Evolutionary conservation across 2,329 filamentous ascomycete genomes (phyloP), one percentile per base, ranked within the genome.

Genomic region (Colletotrichum sansevieriae): DNA sequence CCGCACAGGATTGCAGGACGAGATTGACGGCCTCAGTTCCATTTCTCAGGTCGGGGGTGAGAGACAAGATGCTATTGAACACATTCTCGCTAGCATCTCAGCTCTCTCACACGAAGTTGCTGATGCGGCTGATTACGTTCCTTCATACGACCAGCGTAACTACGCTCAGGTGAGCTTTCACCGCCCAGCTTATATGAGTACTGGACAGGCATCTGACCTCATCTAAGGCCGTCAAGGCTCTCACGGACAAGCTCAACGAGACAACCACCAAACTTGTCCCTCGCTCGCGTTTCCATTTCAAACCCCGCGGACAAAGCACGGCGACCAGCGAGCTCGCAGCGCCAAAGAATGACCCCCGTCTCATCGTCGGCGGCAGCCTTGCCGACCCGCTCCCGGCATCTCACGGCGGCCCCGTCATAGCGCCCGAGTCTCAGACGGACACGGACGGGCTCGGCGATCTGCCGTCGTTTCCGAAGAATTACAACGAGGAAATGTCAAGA

Each of bases 121-220:
- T 72, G 94, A 98, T 80, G 92, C 93, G 0, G 89, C 92, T 2
- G 90, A 91, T 64, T 94, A 91, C 73, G 88, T 97, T 15, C 94
- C 96, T 3, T 90, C 94, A 8, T 97, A 98, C 77, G 96, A 98
- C 75, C 93, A 96, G 78, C 89, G 93, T 73, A 91, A 92, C 25
- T 98, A 97, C 76, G 88, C 91, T 49, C 90, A 95, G 82, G 93
- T 94, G 80, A 63, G 75, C n/a, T 18, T n/a, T 43, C 7, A 68
- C 43, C 35, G n/a, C 12, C 22, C 18, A 18, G 3, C 3, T 29
- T 4, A 15, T 6, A 35, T 11, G 18, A 55, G 4, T 29, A 29
- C 29, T 7, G 1, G 11, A 11, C 18, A 33, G 29, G 6, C 20
- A 33, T 39, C 65, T 57, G 11, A 61, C 51, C 54, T 12, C 63